These are phyloP conservation scores for Stereocaulon alpinum DNA, from an alignment of 495 filamentous ascomycete species.

Conservation along the genomic window DNA sequence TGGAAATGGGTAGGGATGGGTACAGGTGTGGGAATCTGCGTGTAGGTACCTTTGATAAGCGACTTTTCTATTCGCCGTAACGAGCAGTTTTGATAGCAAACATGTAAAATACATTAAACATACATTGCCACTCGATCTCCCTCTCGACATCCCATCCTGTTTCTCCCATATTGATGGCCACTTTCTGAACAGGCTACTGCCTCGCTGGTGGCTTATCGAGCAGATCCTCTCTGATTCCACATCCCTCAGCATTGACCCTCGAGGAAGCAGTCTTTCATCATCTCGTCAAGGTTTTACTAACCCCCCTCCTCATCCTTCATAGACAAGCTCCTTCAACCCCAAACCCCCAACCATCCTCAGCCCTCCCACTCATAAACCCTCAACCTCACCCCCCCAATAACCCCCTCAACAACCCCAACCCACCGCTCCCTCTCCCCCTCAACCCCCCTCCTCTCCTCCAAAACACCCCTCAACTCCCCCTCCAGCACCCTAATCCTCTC, in stretches of 20 bases:
- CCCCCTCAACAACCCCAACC: conserved; percentile 54
- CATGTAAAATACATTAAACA: too few species aligned
- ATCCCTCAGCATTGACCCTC: too few species aligned
- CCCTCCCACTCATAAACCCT: background rate
- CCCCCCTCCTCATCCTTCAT: background rate
- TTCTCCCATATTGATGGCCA: too few species aligned
- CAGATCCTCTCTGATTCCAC: too few species aligned
- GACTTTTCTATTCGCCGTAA: background rate
- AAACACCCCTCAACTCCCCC: conserved; percentile 59
- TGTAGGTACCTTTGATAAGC: background rate
- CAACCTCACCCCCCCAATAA: conserved; percentile 43
- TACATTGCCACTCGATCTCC: too few species aligned
- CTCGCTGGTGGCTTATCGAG: too few species aligned
- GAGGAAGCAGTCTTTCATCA: too few species aligned
- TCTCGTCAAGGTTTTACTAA: too few species aligned
- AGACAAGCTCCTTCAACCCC: background rate
- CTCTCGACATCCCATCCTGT: background rate
- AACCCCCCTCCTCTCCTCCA: conserved; percentile 60
- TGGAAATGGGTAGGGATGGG: background rate
- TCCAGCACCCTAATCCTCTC: conserved; percentile 64
- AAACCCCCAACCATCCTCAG: background rate
- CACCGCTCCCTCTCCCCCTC: conserved; percentile 61
- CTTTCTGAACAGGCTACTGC: too few species aligned
- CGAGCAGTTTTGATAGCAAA: background rate
- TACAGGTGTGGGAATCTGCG: background rate